phyloP scores from a whole-genome alignment of 768 basidiomycete genomes.

The Mrakia gelida region DNA sequence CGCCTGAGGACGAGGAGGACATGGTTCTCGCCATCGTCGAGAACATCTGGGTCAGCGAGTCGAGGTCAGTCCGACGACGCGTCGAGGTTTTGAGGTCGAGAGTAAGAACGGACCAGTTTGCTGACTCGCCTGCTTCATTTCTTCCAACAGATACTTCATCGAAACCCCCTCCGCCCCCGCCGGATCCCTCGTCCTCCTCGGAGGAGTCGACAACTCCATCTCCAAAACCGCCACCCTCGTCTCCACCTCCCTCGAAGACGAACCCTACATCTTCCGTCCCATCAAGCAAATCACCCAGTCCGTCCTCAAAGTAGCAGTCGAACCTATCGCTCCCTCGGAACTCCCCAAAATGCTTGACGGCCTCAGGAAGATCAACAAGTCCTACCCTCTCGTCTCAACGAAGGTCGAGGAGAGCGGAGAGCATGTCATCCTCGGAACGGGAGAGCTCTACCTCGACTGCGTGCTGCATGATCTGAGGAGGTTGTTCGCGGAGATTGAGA shows the following conservation, averaged over 20 bases:
- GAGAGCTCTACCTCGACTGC: slow-evolving; percentile 93
- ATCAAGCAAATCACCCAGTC: slow-evolving; percentile 96
- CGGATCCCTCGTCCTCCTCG: slow-evolving; percentile 87
- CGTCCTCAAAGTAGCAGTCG: slow-evolving; percentile 95
- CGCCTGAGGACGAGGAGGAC: slow-evolving; percentile 98
- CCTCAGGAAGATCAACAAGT: slow-evolving; percentile 93
- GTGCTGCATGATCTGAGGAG: slow-evolving; percentile 91
- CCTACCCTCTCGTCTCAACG: slow-evolving; percentile 86
- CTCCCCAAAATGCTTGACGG: slow-evolving; percentile 98
- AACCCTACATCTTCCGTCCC: slow-evolving; percentile 90
- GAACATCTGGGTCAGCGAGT: slow-evolving; percentile 83
- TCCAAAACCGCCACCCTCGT: slow-evolving; percentile 86
- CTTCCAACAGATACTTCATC: slow-evolving; percentile 68
- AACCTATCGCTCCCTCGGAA: slow-evolving; percentile 95
- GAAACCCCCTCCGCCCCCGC: slow-evolving; percentile 82
- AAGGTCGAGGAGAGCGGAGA: slow-evolving; percentile 99
- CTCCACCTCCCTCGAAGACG: slow-evolving; percentile 64
- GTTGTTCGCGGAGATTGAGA: slow-evolving; percentile 95
- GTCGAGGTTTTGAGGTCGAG: background rate
- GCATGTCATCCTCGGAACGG: slow-evolving; percentile 93
- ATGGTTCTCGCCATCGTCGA: slow-evolving; percentile 83
- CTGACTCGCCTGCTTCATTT: background rate
- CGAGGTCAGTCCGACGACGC: slow-evolving; percentile 56
- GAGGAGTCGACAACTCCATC: slow-evolving; percentile 89
- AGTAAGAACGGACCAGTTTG: background rate